Conservation (phyloP, 495 filamentous ascomycete genomes). For the Penicillium paradoxum region DNA sequence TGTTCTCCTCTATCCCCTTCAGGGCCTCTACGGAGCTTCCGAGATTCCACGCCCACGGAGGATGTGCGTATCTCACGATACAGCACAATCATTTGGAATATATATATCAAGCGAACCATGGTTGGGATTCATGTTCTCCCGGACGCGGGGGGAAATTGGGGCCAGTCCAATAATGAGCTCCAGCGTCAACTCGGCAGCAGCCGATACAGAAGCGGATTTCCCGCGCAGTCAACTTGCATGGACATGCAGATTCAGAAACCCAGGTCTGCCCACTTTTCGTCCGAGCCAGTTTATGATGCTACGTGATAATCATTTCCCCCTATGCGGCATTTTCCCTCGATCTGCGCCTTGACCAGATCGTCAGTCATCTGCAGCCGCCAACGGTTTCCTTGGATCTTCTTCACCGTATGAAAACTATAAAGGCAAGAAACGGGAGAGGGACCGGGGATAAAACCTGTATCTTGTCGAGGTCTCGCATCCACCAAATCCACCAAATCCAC, state of each 20-base stretch:
- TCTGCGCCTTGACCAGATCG: conserved; percentile 18
- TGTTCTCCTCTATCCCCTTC: background rate
- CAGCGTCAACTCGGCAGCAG: conserved; percentile 12
- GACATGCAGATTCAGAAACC: no score
- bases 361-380: conserved; percentile 21
- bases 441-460: no score
- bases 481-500: background rate
- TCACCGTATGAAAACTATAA: no score
- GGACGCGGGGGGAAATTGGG: conserved; percentile 8
- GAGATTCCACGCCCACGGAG: background rate
- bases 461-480: no score
- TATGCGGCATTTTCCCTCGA: conserved; percentile 7
- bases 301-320: background rate
- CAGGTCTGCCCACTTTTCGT: no score
- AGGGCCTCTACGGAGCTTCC: background rate
- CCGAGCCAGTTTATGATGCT: background rate
- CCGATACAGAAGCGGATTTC: conserved; percentile 10
- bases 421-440: no score
- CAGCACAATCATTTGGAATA: background rate
- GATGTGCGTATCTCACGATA: no score
- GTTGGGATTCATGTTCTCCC: conserved; percentile 1
- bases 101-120: conserved; percentile 17
- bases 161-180: background rate
- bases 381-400: conserved; percentile 12
- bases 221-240: conserved; percentile 9